These are phyloP conservation scores for Fusarium sterilihyphosum DNA, from an alignment of 2,329 filamentous ascomycete genomes.

Conservation along the genomic window DNA sequence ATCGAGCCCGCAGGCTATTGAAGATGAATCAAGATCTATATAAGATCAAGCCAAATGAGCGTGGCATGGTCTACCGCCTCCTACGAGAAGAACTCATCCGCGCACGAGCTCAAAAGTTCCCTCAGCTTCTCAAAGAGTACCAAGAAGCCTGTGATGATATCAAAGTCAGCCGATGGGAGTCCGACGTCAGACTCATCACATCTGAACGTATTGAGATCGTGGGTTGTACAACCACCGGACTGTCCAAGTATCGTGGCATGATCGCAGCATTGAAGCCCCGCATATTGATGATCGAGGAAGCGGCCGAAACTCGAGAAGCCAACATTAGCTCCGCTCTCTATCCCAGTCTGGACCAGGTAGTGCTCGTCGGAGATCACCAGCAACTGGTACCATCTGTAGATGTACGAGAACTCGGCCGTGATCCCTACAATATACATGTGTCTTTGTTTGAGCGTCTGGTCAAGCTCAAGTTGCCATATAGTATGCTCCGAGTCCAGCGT, in stretches of 20 bases:
- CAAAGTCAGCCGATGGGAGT: conserved; percentile 67
- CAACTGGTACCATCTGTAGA: conserved; percentile 79
- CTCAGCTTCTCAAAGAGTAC: conserved; percentile 60
- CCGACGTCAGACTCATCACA: conserved; percentile 59
- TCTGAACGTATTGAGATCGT: conserved; percentile 60
- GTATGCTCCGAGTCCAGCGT: conserved; percentile 74
- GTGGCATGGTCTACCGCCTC: conserved; percentile 73
- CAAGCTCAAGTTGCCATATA: conserved; percentile 70
- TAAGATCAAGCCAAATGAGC: conserved; percentile 58
- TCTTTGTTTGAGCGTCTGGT: conserved; percentile 85
- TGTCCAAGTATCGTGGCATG: conserved; percentile 81
- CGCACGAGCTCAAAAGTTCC: conserved; percentile 57
- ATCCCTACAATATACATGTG: conserved; percentile 74
- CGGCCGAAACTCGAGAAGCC: conserved; percentile 78
- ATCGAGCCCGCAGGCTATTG: conserved; percentile 28
- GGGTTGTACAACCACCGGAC: conserved; percentile 78
- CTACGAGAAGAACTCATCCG: conserved; percentile 67
- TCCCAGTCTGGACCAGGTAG: conserved; percentile 62
- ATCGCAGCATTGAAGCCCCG: conserved; percentile 73
- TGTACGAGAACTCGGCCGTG: conserved; percentile 64
- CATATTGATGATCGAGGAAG: conserved; percentile 80
- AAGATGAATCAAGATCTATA: conserved; percentile 62
- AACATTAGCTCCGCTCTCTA: conserved; percentile 64
- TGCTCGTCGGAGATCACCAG: conserved; percentile 80
- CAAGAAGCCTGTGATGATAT: conserved; percentile 59